Base-by-base conservation (phyloP, 2,329 filamentous ascomycete genomes). In the Macrophomina pseudophaseolina region DNA sequence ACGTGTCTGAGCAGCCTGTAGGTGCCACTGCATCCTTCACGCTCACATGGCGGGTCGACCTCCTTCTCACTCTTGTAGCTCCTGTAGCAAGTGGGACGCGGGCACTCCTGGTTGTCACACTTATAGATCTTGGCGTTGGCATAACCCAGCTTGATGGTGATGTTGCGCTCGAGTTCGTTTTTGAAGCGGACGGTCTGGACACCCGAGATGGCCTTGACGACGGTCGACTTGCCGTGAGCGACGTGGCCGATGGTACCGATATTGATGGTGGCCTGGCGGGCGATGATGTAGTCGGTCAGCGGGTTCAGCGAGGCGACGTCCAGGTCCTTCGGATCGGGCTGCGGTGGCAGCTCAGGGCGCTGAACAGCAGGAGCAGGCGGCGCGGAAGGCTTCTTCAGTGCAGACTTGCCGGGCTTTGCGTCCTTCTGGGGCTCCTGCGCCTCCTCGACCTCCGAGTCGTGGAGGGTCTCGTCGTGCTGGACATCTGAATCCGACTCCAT, bases 81-180 rank as follows among this genome's bases (percentile, higher is more conserved):
- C 80, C 91, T 88, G 85, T 94, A 99, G 87, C 94, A 98, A 73
- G 91, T 94, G 70, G 95, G 95, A 74, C 95, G 88, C 68, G 95
- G 95, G 84, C 95, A 99, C 72, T 91, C 90, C 64, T 84, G 80
- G 82, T 92, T 97, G 82, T 97, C 93, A 82, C 95, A 99, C 86
- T 97, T 92, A 90, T 98, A 99, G 81, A 99, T 94, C 84, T 99
- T 98, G 75, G 95, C 95, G 81, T 99, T 99, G 80, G 95, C 95
- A 81, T 99, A 99, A 79, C 95, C 95, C 75, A 99, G 88, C 89
- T 99, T 99, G 86, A 99, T 99, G 76, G 95, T 99, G 77, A 99
- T 99, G 82, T 99, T 99, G 77, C 95, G 88, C 84, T 98, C 96
- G 83, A 97, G 84, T 84, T 99, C 95, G 85, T 98, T 99, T 91